These are phyloP conservation scores for Gryganskiella cystojenkinii DNA, from an alignment of 192 early-diverging fungal genomes.

Conservation along the genomic window DNA sequence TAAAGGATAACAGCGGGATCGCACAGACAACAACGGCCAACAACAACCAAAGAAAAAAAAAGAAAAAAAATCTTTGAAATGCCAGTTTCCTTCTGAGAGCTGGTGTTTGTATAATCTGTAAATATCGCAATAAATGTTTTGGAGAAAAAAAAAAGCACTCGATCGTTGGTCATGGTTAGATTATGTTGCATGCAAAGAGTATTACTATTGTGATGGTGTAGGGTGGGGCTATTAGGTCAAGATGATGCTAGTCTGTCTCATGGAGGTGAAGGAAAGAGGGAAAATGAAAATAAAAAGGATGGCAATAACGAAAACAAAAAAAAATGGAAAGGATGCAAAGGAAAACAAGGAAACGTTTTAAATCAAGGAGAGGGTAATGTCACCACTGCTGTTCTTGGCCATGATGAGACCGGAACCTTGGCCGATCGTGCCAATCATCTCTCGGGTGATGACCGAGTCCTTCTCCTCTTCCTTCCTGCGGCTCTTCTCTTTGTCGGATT, in stretches of 20 bases:
- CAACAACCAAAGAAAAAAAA: background rate
- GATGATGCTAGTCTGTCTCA: background rate
- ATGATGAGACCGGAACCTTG: constrained; percentile 34
- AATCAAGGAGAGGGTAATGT: constrained; percentile 35
- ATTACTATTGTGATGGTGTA: too few relatives aligned
- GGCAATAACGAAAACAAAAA: background rate
- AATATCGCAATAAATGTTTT: too few relatives aligned
- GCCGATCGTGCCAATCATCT: constrained; percentile 43
- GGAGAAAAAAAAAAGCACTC: background rate
- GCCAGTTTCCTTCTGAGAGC: background rate
- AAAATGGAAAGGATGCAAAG: background rate
- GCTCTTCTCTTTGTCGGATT: constrained; percentile 26
- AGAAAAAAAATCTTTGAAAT: background rate
- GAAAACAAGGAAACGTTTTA: background rate
- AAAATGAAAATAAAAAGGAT: background rate
- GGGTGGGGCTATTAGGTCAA: too few relatives aligned
- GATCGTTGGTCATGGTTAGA: too few relatives aligned
- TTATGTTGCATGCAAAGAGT: too few relatives aligned
- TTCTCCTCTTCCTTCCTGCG: constrained; percentile 36
- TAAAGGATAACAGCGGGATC: constrained; percentile 21
- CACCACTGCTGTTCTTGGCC: constrained; percentile 50
- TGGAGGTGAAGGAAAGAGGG: background rate
- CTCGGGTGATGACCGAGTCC: constrained; percentile 21
- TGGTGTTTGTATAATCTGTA: too few relatives aligned
- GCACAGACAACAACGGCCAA: background rate